Base-by-base conservation (phyloP, 495 filamentous ascomycete genomes). In the Bryoglossum gracile region DNA sequence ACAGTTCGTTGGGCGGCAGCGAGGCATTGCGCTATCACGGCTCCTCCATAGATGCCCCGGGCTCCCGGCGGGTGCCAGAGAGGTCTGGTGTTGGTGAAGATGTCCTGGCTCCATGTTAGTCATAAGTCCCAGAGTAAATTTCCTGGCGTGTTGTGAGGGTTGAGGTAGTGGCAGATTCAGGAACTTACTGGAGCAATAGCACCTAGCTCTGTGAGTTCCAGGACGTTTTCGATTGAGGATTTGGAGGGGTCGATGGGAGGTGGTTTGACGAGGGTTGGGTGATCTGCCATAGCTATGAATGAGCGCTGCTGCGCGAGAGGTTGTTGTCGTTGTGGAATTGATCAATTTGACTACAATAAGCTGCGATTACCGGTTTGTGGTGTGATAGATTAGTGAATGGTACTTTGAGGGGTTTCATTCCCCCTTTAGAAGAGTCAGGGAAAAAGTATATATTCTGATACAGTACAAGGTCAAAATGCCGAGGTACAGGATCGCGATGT, bases 11-110 rank as follows among this genome's bases (percentile, higher is more conserved):
- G 89, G 9, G 89, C 92, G 13, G 94, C 90, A 46, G 82, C 76
- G 23, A 98, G 78, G 55, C 78, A 89, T 73, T 96, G 91, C 52
- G 92, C 89, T 50, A 98, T 96, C 1, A 89, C 89, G 33, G 84
- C 79, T 51, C 92, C 92, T 58, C 92, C 92, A 62, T 88, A 98
- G 58, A 98, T 84, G 36, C 92, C 91, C 22, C 92, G 82, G 13
- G 91, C 92, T 11, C 89, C 89, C 0, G 84, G 80, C 0, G 92
- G 91, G 50, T 94, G 88, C 87, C 89, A 95, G 46, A 90, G 74
- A 19, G 86, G 82, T 23, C 87, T 81, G 6, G 87, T 86, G 60
- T 98, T 98, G 24, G 92, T 96, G 72, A 89, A 98, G 48, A 96
- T 78, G 59, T 90, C 83, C 83, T 88, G 55, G 34, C n/a, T 34